Evolutionary conservation across 768 basidiomycete species (phyloP).

Genomic region (Tephrocybe sp.): DNA sequence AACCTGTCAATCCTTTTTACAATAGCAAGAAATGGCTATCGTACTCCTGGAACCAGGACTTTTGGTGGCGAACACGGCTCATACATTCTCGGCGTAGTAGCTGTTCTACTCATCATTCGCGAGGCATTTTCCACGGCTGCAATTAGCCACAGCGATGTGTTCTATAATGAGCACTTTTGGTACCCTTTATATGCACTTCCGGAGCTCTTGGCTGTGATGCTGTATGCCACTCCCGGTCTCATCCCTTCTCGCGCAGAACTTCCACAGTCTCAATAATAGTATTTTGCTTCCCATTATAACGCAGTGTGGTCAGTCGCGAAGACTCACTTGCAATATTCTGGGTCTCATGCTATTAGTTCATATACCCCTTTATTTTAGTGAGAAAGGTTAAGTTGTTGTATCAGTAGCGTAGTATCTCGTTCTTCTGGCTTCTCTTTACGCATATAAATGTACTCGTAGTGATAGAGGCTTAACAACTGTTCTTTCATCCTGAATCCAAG

Average conservation of each 20-base stretch:
- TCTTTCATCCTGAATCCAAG: too few relatives aligned
- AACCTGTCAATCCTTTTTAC: not conserved
- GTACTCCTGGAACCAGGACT: not conserved
- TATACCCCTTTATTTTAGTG: too few relatives aligned
- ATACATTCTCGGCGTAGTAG: constrained; percentile 29
- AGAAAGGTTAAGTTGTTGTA: too few relatives aligned
- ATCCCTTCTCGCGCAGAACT: constrained; percentile 29
- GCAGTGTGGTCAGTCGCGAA: too few relatives aligned
- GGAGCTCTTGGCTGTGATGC: constrained; percentile 33
- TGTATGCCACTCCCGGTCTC: constrained; percentile 32
- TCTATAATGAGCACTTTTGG: constrained; percentile 36
- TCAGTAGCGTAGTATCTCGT: too few relatives aligned
- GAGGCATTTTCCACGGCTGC: constrained; percentile 34
- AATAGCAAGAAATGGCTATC: not conserved
- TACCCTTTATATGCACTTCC: constrained; percentile 39
- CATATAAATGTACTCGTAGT: too few relatives aligned
- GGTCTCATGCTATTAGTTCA: too few relatives aligned
- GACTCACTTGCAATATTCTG: too few relatives aligned
- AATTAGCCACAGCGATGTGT: constrained; percentile 19
- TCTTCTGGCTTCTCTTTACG: too few relatives aligned
- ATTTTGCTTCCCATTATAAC: not conserved
- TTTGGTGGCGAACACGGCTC: constrained; percentile 28
- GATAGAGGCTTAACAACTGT: too few relatives aligned
- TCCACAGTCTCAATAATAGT: not conserved
- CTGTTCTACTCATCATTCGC: constrained; percentile 34